A percentile compares a stretch with the other conserved stretches of the same genome.
phyloP scores from a whole-genome alignment of 2,329 filamentous ascomycete genomes.

The Xylariaceae sp. region DNA sequence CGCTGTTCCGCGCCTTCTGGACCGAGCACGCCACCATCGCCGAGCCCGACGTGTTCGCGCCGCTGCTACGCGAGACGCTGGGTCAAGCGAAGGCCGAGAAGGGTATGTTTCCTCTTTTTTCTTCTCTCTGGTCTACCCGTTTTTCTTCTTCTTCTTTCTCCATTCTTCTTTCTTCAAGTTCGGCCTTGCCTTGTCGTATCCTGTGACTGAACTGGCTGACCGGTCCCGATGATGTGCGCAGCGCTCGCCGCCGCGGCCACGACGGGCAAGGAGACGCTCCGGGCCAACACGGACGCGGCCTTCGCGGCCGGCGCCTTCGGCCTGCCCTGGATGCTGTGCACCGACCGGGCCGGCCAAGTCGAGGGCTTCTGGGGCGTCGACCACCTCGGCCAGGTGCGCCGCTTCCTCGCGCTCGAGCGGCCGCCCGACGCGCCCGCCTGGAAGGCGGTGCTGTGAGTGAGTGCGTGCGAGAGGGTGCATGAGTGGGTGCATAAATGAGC shows the following conservation, averaged over 20 bases:
- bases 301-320: constrained; percentile 31
- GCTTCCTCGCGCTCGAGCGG: constrained; percentile 26
- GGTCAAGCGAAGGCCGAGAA: constrained; percentile 17
- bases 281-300: constrained; percentile 27
- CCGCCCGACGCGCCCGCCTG: constrained; percentile 21
- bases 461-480: neutral
- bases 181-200: too few relatives aligned
- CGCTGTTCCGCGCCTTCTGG: constrained; percentile 27
- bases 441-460: constrained; percentile 26
- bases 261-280: constrained; percentile 24
- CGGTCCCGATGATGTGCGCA: too few relatives aligned
- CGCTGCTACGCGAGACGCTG: constrained; percentile 20
- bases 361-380: constrained; percentile 34
- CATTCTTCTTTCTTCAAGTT: neutral
- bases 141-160: too few relatives aligned
- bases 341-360: constrained; percentile 20
- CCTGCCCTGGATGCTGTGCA: constrained; percentile 31
- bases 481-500: too few relatives aligned
- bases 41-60: constrained; percentile 19
- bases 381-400: constrained; percentile 28
- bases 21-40: constrained; percentile 21
- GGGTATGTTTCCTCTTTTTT: constrained; percentile 8
- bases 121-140: neutral
- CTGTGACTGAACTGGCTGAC: too few relatives aligned
- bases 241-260: constrained; percentile 19